Percentiles rank a stretch among this genome's conserved stretches.
Evolutionary conservation across 768 basidiomycete species (phyloP).

Genomic region (Termitomyces heimii): DNA sequence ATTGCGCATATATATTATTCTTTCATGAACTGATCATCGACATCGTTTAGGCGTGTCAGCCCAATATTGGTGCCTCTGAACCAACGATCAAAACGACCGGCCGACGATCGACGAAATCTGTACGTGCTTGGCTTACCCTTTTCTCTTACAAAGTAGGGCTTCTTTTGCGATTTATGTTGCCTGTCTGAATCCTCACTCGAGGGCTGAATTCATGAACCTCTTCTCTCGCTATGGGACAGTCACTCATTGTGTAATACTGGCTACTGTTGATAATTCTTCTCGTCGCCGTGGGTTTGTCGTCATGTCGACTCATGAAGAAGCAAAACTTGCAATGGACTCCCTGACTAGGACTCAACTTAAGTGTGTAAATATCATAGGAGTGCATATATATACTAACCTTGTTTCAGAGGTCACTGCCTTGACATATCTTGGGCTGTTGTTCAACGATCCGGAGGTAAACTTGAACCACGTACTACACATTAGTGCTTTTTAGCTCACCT

Average conservation of each 20-base stretch:
- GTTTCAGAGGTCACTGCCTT: conserved; percentile 59
- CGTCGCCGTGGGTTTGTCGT: conserved; percentile 81
- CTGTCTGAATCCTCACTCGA: conserved; percentile 11
- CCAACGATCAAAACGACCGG: conserved; percentile 18
- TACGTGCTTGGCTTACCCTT: conserved; percentile 84
- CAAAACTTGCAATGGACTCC: conserved; percentile 58
- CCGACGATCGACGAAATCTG: conserved; percentile 67
- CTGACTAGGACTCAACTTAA: conserved; percentile 67
- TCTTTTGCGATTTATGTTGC: background rate
- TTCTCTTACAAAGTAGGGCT: conserved; percentile 64
- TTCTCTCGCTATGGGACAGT: conserved; percentile 67
- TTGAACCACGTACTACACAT: background rate
- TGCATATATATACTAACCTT: background rate
- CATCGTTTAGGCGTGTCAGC: conserved; percentile 29
- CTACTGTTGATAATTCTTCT: conserved; percentile 79
- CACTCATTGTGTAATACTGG: conserved; percentile 73
- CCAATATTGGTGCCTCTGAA: conserved; percentile 21
- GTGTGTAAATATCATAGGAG: conserved; percentile 26
- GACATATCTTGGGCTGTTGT: conserved; percentile 88
- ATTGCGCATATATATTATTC: conserved; percentile 12
- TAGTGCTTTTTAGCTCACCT: background rate
- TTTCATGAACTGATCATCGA: background rate
- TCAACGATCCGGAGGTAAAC: conserved; percentile 72
- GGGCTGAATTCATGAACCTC: conserved; percentile 51
- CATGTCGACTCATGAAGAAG: conserved; percentile 71